phyloP scores from a whole-genome alignment of 2,329 filamentous ascomycete species.

The Colletotrichum costaricense region DNA sequence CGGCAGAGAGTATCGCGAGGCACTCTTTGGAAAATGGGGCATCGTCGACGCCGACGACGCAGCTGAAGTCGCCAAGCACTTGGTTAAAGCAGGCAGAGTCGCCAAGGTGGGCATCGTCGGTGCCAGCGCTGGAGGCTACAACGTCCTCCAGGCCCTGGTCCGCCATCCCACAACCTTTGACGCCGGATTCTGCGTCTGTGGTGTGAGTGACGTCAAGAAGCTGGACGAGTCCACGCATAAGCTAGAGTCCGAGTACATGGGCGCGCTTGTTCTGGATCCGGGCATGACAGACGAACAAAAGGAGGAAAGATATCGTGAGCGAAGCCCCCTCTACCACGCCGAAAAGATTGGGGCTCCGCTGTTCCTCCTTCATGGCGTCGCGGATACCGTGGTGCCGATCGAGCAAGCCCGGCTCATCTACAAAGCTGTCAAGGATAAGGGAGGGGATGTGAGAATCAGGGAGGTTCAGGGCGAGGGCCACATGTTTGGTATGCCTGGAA shows the following conservation, averaged over 20 bases:
- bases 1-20: constrained; percentile 60
- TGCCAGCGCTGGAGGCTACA: constrained; percentile 64
- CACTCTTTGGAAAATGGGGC: constrained; percentile 62
- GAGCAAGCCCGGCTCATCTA: constrained; percentile 66
- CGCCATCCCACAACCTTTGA: constrained; percentile 59
- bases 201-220: constrained; percentile 61
- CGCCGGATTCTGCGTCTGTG: constrained; percentile 60
- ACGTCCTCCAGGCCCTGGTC: constrained; percentile 60
- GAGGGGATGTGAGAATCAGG: constrained; percentile 58
- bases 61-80: constrained; percentile 55
- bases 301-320: constrained; percentile 53
- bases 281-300: constrained; percentile 51
- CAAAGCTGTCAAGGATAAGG: constrained; percentile 52
- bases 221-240: constrained; percentile 64
- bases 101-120: constrained; percentile 60
- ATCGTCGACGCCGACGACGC: constrained; percentile 62
- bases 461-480: constrained; percentile 63
- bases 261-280: constrained; percentile 52
- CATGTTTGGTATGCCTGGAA: constrained; percentile 56
- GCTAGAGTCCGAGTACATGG: constrained; percentile 65
- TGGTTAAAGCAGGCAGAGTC: constrained; percentile 51
- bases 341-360: constrained; percentile 61
- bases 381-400: constrained; percentile 69
- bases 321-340: constrained; percentile 61
- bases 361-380: constrained; percentile 66